A percentile compares a stretch with the other conserved stretches of the same genome.
phyloP scores from a whole-genome alignment of 2,329 filamentous ascomycete species.

The Ceratocystis albifundus region DNA sequence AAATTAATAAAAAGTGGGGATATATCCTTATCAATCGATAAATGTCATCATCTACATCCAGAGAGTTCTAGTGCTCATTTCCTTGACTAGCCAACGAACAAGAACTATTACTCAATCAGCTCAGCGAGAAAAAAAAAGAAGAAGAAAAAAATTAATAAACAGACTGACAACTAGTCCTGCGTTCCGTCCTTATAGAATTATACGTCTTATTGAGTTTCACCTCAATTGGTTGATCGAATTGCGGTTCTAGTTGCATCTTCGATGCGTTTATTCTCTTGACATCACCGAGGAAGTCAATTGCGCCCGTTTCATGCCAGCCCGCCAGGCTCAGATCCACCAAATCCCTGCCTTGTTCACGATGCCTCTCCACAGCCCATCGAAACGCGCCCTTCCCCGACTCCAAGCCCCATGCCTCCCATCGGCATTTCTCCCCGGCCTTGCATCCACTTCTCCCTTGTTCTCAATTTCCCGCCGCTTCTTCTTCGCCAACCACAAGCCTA shows the following conservation, averaged over 20 bases:
- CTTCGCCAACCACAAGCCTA: slow-evolving; percentile 22
- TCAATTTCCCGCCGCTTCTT: slow-evolving; percentile 12
- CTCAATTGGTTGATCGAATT: not conserved
- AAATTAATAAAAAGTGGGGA: not conserved
- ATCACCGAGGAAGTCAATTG: not conserved
- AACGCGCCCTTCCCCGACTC: not conserved
- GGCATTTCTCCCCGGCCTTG: not conserved
- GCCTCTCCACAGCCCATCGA: not conserved
- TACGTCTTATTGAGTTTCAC: not conserved
- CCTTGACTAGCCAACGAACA: not conserved
- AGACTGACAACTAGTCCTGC: no score
- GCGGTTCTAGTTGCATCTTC: not conserved
- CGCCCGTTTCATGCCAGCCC: not conserved
- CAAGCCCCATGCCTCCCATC: not conserved
- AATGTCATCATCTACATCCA: not conserved
- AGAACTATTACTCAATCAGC: no score
- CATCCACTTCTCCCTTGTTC: not conserved
- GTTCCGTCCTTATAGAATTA: no score
- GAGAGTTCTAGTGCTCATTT: not conserved
- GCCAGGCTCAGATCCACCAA: not conserved
- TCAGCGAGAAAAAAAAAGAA: no score
- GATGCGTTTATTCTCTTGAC: not conserved
- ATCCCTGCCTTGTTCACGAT: not conserved
- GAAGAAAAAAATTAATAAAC: no score
- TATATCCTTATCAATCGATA: slow-evolving; percentile 5